phyloP scores from a whole-genome alignment of 371 early-diverging fungal genomes.

The Circinella minor region DNA sequence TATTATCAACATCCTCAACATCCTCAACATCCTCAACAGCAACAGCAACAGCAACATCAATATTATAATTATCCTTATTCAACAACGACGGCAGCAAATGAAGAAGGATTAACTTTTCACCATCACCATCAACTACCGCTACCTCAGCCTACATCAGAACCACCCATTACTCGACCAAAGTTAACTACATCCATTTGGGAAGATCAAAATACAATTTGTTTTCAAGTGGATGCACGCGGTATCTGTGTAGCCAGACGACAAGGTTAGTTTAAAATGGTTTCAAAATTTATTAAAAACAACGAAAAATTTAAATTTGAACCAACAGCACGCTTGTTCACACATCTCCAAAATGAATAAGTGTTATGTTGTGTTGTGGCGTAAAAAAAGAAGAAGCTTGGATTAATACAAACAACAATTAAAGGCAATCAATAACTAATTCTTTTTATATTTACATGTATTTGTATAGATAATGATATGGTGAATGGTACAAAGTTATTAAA shows the following conservation, averaged over 20 bases:
- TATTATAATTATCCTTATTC: too few relatives aligned
- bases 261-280: constrained; percentile 40
- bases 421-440: background rate
- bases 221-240: constrained; percentile 77
- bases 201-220: constrained; percentile 79
- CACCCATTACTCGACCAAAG: constrained; percentile 43
- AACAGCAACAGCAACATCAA: too few relatives aligned
- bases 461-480: constrained; percentile 77
- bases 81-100: background rate
- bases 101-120: background rate
- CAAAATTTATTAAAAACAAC: background rate
- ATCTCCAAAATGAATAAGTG: too few relatives aligned
- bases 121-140: background rate
- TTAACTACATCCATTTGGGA: constrained; percentile 83
- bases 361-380: constrained; percentile 1
- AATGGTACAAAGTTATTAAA: constrained; percentile 88
- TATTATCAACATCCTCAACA: constrained; percentile 6
- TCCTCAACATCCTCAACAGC: too few relatives aligned
- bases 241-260: constrained; percentile 81
- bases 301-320: constrained; percentile 24
- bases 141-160: background rate
- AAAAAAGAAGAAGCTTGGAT: background rate
- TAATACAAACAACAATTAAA: background rate
- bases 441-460: background rate
- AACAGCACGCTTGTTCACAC: background rate